These are phyloP conservation scores for Russula abietina DNA, from an alignment of 768 basidiomycete genomes.

Conservation along the genomic window DNA sequence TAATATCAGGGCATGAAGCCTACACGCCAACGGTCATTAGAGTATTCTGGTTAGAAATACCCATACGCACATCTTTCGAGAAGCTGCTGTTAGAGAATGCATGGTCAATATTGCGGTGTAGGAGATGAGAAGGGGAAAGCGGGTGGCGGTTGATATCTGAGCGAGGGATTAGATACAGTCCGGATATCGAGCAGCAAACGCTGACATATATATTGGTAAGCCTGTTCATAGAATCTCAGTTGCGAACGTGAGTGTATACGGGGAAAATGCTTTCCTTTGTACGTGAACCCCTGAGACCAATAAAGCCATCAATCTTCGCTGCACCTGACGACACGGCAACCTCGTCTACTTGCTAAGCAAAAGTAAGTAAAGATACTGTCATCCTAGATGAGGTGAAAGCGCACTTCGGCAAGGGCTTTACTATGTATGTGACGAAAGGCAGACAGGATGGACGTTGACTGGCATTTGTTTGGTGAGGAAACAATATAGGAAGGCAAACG, in stretches of 20 bases:
- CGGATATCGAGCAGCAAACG: conserved; percentile 11
- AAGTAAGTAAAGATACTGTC: conserved; percentile 9
- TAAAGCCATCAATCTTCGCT: conserved; percentile 70
- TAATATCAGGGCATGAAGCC: conserved; percentile 16
- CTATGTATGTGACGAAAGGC: conserved; percentile 75
- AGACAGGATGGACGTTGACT: conserved; percentile 61
- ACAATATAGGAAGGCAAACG: neutral
- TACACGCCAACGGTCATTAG: conserved; percentile 1
- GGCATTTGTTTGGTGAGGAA: neutral
- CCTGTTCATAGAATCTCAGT: conserved; percentile 38
- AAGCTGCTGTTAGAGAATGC: conserved; percentile 66
- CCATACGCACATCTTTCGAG: conserved; percentile 52
- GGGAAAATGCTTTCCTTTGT: conserved; percentile 51
- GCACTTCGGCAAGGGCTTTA: conserved; percentile 60
- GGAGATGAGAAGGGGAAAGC: conserved; percentile 48
- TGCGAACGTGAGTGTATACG: neutral
- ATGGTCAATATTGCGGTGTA: conserved; percentile 63
- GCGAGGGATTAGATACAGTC: conserved; percentile 12
- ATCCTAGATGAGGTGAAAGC: conserved; percentile 22
- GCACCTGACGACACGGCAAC: conserved; percentile 46
- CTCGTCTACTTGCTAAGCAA: conserved; percentile 58
- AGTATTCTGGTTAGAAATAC: conserved; percentile 21
- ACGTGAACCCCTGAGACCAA: conserved; percentile 68
- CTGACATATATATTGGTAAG: conserved; percentile 85
- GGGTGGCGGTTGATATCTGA: conserved; percentile 78